phyloP scores from a whole-genome alignment of 495 filamentous ascomycete genomes.

The Penicillium antarcticum region DNA sequence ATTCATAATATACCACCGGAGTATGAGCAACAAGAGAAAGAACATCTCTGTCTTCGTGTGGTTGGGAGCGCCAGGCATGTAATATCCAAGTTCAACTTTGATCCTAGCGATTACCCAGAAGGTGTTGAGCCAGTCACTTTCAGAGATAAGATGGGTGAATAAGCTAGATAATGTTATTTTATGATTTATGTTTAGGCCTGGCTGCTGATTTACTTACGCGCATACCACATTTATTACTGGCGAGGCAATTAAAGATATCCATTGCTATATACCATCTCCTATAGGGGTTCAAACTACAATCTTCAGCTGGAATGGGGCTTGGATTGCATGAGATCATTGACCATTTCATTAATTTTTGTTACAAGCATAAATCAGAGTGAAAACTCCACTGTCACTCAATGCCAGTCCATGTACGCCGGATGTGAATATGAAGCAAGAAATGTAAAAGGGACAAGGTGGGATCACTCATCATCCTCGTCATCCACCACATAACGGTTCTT shows the following conservation, averaged over 20 bases:
- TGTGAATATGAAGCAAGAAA: constrained; percentile 10
- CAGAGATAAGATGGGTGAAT: constrained; percentile 1
- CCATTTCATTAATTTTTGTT: constrained; percentile 28
- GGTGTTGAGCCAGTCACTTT: constrained; percentile 17
- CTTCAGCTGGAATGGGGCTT: not conserved
- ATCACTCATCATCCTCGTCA: constrained; percentile 44
- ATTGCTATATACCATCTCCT: not conserved
- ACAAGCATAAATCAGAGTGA: constrained; percentile 5
- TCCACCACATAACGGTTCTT: constrained; percentile 47
- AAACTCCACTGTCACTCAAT: constrained; percentile 1
- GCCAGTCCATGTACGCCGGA: constrained; percentile 7
- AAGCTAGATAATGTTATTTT: not conserved
- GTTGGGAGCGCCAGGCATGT: constrained; percentile 36
- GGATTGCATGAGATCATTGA: constrained; percentile 10
- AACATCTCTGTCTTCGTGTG: constrained; percentile 37
- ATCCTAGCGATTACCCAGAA: constrained; percentile 38
- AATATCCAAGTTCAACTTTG: constrained; percentile 40
- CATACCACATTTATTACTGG: not conserved
- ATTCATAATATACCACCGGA: constrained; percentile 1
- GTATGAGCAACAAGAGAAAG: constrained; percentile 23
- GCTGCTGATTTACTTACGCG: not conserved
- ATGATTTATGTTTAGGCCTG: not conserved
- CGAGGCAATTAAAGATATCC: not conserved
- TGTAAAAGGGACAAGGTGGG: constrained; percentile 1
- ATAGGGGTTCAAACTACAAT: not conserved